Evolutionary conservation across 495 filamentous ascomycete genomes (phyloP).

Genomic region (Xylaria scruposa): DNA sequence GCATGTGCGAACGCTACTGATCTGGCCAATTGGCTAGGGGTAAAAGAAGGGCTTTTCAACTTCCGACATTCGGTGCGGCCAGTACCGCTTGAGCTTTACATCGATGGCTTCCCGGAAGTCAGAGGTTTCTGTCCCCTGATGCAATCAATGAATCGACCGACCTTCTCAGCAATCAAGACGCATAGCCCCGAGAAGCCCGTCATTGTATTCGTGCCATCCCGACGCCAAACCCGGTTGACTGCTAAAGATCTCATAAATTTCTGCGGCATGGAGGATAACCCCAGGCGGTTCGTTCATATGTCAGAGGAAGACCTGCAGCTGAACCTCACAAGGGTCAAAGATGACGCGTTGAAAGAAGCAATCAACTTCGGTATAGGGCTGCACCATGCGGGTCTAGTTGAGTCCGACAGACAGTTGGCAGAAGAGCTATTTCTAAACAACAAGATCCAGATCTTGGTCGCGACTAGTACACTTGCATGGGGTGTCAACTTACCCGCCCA

Average conservation of each 20-base stretch:
- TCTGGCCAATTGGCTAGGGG: conserved; percentile 94
- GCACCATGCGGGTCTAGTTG: conserved; percentile 95
- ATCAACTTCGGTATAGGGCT: conserved; percentile 96
- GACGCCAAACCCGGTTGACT: conserved; percentile 91
- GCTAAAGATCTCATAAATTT: conserved; percentile 96
- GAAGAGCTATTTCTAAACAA: conserved; percentile 97
- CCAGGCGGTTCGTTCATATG: conserved; percentile 89
- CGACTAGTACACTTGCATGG: conserved; percentile 97
- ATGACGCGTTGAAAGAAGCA: conserved; percentile 88
- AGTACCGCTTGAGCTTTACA: conserved; percentile 93
- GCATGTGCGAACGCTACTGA: conserved; percentile 96
- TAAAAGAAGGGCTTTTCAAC: conserved; percentile 96
- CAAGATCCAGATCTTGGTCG: conserved; percentile 95
- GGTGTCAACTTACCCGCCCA: conserved; percentile 98
- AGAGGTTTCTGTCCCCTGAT: conserved; percentile 97
- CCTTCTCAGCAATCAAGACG: conserved; percentile 93
- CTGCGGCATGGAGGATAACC: conserved; percentile 98
- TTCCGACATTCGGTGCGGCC: conserved; percentile 98
- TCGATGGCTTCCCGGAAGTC: conserved; percentile 95
- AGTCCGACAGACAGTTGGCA: conserved; percentile 86
- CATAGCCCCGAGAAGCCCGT: conserved; percentile 97
- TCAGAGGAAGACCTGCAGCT: conserved; percentile 91
- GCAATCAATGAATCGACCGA: conserved; percentile 98
- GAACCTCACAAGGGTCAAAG: conserved; percentile 84
- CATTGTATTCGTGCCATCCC: conserved; percentile 97